Base-by-base conservation (phyloP, 2,329 filamentous ascomycete genomes). In the Ceratocystis ficicola region DNA sequence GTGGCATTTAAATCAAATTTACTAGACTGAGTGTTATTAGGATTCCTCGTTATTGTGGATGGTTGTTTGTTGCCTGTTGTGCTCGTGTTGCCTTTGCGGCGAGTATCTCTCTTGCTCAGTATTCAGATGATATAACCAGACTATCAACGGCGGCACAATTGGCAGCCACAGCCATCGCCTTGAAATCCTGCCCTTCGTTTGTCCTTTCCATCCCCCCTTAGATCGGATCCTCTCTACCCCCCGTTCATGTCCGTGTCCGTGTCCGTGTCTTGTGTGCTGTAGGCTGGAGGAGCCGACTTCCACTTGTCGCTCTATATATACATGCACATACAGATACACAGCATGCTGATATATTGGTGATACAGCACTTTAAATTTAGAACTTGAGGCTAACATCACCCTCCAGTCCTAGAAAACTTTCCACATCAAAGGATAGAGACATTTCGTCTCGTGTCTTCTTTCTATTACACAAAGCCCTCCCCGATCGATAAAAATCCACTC, bases 371-470 rank as follows among this genome's bases (percentile, higher is more conserved):
- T 15, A 32, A 8, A 59, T 15, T n/a, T 30, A n/a, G 28, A 59
- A n/a, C 10, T 20, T 36, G 55, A 59, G 28, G 30, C 55, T 59
- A 59, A 59, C 55, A 59, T 8, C 15, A 59, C 55, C 30, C 55
- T 22, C 55, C 36, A n/a, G 55, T 36, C 15, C 20, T 15, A 52
- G 48, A 52, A 52, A 25, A 52, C 48, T 52, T 25, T 10, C 36
- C 36, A 41, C 15, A 41, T 41, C 36, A 12, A 1, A 41, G 36
- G 12, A 41, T 41, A 41, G 36, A 41, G 36, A 41, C 22, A 52
- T 22, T 52, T 28, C 22, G 48, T 52, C 48, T 28, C 48, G 48
- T 52, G 48, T 52, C 48, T 52, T 52, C 48, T 52, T 52, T 52
- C 48, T 10, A 52, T 52, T 52, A 52, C 48, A 52, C 48, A 52